These are phyloP conservation scores for Solanum stenotomum DNA, from an alignment of 257 asterid species.

Conservation along the genomic window DNA sequence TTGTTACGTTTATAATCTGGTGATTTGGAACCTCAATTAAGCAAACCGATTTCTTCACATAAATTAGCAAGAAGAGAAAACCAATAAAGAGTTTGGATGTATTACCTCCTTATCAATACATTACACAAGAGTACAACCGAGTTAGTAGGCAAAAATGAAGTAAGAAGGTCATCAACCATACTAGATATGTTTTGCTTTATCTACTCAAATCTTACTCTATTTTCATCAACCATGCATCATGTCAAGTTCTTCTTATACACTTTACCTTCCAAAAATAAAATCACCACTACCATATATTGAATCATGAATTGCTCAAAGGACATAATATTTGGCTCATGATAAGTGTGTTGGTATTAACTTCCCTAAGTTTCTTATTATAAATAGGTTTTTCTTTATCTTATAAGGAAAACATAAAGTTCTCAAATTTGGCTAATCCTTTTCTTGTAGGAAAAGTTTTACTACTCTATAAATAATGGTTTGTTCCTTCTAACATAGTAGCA, in stretches of 20 bases:
- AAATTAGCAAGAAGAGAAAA: neutral
- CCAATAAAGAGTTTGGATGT: neutral
- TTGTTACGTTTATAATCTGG: neutral
- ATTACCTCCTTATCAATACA: slow-evolving; percentile 74
- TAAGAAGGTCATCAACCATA: slow-evolving; percentile 62
- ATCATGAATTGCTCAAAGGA: slow-evolving; percentile 71
- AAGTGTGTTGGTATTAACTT: no score
- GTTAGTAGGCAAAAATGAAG: slow-evolving; percentile 60
- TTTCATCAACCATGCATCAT: slow-evolving; percentile 82
- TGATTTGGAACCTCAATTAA: neutral
- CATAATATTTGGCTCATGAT: slow-evolving; percentile 10
- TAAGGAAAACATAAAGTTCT: slow-evolving; percentile 28
- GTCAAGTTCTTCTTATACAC: slow-evolving; percentile 66
- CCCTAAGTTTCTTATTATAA: no score
- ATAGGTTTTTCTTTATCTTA: no score
- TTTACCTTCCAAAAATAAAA: slow-evolving; percentile 50
- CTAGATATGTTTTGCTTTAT: slow-evolving; percentile 63
- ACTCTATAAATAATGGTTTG: no score
- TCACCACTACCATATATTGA: slow-evolving; percentile 49
- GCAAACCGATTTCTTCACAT: neutral
- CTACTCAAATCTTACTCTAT: slow-evolving; percentile 53
- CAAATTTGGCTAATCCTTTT: slow-evolving; percentile 2
- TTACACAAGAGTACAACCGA: slow-evolving; percentile 77
- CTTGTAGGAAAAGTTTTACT: no score
- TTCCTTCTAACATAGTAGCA: no score